Evolutionary conservation across 2,329 filamentous ascomycete genomes (phyloP).

Genomic region (Penicillium sp.): DNA sequence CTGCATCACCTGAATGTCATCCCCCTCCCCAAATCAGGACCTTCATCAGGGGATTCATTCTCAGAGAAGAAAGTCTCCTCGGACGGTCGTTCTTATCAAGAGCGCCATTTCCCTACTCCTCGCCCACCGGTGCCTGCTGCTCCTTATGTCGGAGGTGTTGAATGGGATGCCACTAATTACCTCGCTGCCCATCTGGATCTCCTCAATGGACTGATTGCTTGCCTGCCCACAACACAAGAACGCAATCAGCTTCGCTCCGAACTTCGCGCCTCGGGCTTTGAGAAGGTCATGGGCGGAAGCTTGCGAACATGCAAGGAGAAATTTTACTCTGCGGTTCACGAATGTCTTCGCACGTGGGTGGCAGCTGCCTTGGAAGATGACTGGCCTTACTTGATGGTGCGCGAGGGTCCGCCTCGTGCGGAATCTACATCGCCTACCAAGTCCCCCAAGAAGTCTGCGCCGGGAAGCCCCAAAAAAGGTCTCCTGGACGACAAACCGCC

Average conservation of each 20-base stretch:
- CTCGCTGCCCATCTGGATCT: conserved; percentile 88
- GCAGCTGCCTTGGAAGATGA: conserved; percentile 78
- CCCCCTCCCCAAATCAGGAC: conserved; percentile 40
- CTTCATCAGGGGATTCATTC: conserved; percentile 27
- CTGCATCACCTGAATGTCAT: conserved; percentile 89
- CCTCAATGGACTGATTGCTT: conserved; percentile 82
- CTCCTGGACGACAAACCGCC: conserved; percentile 49
- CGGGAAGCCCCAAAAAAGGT: conserved; percentile 41
- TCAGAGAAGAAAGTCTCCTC: conserved; percentile 19
- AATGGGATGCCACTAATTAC: conserved; percentile 98
- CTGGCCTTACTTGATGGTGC: conserved; percentile 77
- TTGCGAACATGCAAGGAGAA: conserved; percentile 94
- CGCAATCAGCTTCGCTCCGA: conserved; percentile 75
- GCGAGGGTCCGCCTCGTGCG: conserved; percentile 45
- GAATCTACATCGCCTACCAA: conserved; percentile 37
- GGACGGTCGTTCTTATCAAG: conserved; percentile 26
- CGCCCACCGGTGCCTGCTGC: conserved; percentile 87
- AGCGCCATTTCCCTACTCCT: conserved; percentile 74
- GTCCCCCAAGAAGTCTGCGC: conserved; percentile 42
- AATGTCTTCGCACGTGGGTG: conserved; percentile 83
- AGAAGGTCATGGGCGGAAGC: conserved; percentile 78
- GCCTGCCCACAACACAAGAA: conserved; percentile 60
- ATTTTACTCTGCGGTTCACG: conserved; percentile 89
- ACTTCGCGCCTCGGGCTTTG: conserved; percentile 78
- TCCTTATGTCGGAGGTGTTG: conserved; percentile 92